Percentiles rank a stretch among this genome's conserved stretches.
Evolutionary conservation across 257 asterid species (phyloP).

Genomic region (Sherardia arvensis): DNA sequence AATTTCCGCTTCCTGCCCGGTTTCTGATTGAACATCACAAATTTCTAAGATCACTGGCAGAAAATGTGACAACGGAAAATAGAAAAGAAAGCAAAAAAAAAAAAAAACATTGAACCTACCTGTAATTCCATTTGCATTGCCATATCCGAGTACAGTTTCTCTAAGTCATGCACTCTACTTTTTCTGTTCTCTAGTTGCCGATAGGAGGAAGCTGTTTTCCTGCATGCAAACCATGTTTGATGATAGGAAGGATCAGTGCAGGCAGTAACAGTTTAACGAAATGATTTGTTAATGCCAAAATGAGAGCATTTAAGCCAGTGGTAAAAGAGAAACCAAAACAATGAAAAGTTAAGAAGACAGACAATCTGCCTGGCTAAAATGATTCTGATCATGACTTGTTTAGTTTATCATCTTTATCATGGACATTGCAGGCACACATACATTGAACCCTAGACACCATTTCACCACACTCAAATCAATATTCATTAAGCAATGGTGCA

Average conservation of each 20-base stretch:
- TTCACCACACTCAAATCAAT: neutral
- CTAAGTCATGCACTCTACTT: conserved; percentile 55
- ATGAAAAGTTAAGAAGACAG: neutral
- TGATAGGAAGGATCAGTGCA: too few species aligned
- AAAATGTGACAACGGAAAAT: neutral
- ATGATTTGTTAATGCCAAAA: neutral
- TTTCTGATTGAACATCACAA: conserved; percentile 40
- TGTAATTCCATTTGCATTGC: conserved; percentile 78
- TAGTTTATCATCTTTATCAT: neutral
- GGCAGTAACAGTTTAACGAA: neutral
- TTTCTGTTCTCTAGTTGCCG: conserved; percentile 69
- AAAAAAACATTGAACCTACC: too few species aligned
- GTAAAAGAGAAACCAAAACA: neutral
- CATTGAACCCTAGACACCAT: neutral
- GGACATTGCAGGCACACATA: neutral
- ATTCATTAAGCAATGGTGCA: neutral
- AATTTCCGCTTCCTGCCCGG: conserved; percentile 76
- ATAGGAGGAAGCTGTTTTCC: conserved; percentile 56
- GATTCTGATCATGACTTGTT: neutral
- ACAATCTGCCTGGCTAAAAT: neutral
- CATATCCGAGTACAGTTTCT: conserved; percentile 69
- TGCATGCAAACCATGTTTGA: conserved; percentile 18
- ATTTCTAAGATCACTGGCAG: neutral
- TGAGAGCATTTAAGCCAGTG: too few species aligned
- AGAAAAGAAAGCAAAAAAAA: too few species aligned